Conservation (phyloP, 805 yeast species). For the Yamadazyma insecticola region DNA sequence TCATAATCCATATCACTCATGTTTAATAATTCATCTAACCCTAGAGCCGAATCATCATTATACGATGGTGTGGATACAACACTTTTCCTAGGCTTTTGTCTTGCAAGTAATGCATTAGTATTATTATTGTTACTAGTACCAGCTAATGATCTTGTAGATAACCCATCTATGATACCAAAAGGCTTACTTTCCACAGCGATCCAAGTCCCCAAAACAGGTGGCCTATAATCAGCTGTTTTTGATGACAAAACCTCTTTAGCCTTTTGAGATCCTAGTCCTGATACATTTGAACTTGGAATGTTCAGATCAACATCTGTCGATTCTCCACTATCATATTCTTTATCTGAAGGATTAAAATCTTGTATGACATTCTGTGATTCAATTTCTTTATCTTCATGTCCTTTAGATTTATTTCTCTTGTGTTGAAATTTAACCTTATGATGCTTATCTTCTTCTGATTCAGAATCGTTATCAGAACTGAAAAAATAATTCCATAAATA, state of each 20-base stretch:
- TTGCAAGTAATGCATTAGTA: neutral
- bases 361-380: neutral
- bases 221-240: slow-evolving; percentile 77
- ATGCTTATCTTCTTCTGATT: slow-evolving; percentile 14
- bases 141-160: slow-evolving; percentile 76
- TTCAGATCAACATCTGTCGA: slow-evolving; percentile 92
- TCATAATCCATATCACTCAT: slow-evolving; percentile 81
- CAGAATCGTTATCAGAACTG: slow-evolving; percentile 35
- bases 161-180: slow-evolving; percentile 91
- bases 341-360: too few species aligned
- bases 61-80: slow-evolving; percentile 12
- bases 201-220: slow-evolving; percentile 94
- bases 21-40: slow-evolving; percentile 78
- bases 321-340: slow-evolving; percentile 63
- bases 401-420: too few species aligned
- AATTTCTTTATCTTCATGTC: slow-evolving; percentile 1
- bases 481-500: slow-evolving; percentile 75
- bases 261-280: slow-evolving; percentile 63
- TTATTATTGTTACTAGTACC: slow-evolving; percentile 1
- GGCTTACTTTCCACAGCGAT: slow-evolving; percentile 74
- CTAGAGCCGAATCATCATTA: slow-evolving; percentile 36
- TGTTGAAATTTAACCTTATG: too few species aligned
- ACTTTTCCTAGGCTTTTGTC: slow-evolving; percentile 13
- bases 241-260: slow-evolving; percentile 92
- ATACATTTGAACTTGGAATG: slow-evolving; percentile 61